A percentile compares a stretch with the other conserved stretches of the same genome.
Conservation (phyloP, 768 basidiomycete species). For the Pholiota microspora region DNA sequence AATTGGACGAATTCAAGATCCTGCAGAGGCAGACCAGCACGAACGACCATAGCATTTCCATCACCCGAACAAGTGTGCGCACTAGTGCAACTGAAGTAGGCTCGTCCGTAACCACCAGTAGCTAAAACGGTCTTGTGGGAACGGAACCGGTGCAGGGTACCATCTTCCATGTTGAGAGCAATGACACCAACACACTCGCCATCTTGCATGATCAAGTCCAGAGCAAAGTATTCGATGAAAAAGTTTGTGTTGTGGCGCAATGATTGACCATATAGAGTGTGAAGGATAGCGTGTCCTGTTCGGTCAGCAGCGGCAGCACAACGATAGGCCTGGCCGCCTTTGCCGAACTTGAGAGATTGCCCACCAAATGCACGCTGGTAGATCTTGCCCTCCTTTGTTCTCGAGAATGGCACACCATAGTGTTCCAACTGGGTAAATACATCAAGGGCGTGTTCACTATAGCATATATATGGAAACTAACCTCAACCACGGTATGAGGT, state of each 20-base stretch:
- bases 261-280: conserved; percentile 99
- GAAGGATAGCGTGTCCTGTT: conserved; percentile 96
- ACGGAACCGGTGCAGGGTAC: conserved; percentile 97
- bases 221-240: conserved; percentile 99
- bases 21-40: conserved; percentile 95
- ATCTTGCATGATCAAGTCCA: conserved; percentile 97
- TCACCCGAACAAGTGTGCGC: conserved; percentile 99
- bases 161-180: conserved; percentile 99
- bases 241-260: conserved; percentile 99
- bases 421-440: conserved; percentile 77
- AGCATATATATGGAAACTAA: conserved; percentile 25
- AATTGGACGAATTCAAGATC: conserved; percentile 99
- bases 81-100: conserved; percentile 98
- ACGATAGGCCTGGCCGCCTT: conserved; percentile 98
- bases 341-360: conserved; percentile 94
- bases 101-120: conserved; percentile 96
- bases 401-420: conserved; percentile 97
- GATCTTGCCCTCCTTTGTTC: conserved; percentile 98
- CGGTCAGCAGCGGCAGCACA: conserved; percentile 99
- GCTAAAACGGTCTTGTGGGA: conserved; percentile 98
- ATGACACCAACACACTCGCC: conserved; percentile 99
- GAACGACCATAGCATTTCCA: conserved; percentile 97
- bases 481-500: conserved; percentile 91
- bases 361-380: conserved; percentile 99
- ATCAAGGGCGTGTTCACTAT: conserved; percentile 1